Evolutionary conservation across 257 asterid species (phyloP), one percentile per base, ranked within the genome.

Genomic region (Jacaranda copaia): DNA sequence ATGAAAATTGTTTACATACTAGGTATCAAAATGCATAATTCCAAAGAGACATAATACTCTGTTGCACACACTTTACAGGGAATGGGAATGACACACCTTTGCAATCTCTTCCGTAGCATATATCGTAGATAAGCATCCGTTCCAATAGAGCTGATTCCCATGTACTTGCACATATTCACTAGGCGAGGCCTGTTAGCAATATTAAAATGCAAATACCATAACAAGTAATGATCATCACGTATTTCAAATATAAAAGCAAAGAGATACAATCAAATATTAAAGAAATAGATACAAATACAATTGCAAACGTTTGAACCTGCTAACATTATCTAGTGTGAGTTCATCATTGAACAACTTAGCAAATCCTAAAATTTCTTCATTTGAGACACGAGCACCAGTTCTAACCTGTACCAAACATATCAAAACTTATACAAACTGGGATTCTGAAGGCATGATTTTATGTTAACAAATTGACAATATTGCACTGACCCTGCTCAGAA

Each of bases 341-440:
- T 92, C 98, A 88, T 93, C 98, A 81, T 91, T 93, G 89, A 93
- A 93, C 91, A 93, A 81, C 84, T 90, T 93, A 53, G 98, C 98
- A 81, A 91, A 93, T 43, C 94, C 98, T 78, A 93, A 72, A 48
- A 93, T 93, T 83, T 91, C 97, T 52, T 91, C 98, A 80, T 93
- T 93, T 10, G 96, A 81, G 72, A 89, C 96, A 64, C 88, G 80
- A 64, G 96, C 91, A 72, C 98, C 98, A 79, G 84, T 91, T 89
- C 98, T 89, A 45, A 90, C 92, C 98, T 93, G 88, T 75, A 87
- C 68, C 59, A 19, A 49, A 80, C 63, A 81, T 69, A 70, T 19
- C 61, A 78, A 72, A 53, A 6, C 58, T 60, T 51, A 73, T 55
- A 63, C 39, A 69, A 53, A 60, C 59, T 60, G 25, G 16, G 70